Percentiles rank a stretch among this genome's conserved stretches.
Conservation (phyloP, 148 eudicot genomes). For the Rhododendron vialii region DNA sequence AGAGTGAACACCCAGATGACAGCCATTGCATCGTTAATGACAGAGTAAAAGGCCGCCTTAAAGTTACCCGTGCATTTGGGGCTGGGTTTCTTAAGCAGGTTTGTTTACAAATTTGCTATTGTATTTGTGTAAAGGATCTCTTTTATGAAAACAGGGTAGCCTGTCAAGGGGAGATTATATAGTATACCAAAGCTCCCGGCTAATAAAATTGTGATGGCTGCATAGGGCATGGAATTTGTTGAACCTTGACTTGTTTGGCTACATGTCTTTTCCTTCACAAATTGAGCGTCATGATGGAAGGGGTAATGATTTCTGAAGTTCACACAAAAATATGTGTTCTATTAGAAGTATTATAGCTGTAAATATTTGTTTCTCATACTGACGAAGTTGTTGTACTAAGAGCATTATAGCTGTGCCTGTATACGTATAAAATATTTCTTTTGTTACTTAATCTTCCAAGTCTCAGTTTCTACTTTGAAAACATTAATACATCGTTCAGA, state of each 20-base stretch:
- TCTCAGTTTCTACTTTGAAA: not conserved
- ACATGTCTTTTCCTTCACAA: not conserved
- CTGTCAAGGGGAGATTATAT: not conserved
- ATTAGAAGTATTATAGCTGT: not conserved
- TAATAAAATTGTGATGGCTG: not conserved
- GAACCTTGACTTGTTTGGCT: not conserved
- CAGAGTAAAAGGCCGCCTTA: slow-evolving; percentile 97
- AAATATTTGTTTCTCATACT: not conserved
- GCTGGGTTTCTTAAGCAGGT: slow-evolving; percentile 99
- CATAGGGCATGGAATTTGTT: not conserved
- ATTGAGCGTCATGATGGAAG: not conserved
- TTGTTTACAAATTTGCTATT: slow-evolving; percentile 13
- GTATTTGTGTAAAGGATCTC: not conserved
- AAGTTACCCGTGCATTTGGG: slow-evolving; percentile 99
- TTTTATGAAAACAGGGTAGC: not conserved
- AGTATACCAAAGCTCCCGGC: not conserved
- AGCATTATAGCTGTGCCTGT: not conserved
- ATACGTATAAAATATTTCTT: not conserved
- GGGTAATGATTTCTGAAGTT: not conserved
- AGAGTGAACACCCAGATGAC: slow-evolving; percentile 95
- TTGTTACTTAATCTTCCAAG: not conserved
- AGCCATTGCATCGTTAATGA: slow-evolving; percentile 87
- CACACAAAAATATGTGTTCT: not conserved
- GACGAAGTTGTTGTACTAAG: not conserved
- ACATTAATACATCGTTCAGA: not conserved